phyloP scores from a whole-genome alignment of 176 grass and related monocot species.

The Ensete glaucum region DNA sequence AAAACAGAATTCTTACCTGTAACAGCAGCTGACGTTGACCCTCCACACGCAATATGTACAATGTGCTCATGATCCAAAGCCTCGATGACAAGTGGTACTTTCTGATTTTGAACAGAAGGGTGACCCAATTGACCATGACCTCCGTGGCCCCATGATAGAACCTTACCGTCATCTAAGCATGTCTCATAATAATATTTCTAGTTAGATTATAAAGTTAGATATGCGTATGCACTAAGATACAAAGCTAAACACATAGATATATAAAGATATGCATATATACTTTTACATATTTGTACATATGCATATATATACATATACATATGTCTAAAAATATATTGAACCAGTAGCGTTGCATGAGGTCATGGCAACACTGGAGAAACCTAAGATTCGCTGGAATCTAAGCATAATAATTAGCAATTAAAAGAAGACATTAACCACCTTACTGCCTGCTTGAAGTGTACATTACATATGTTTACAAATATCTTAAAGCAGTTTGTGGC shows the following conservation, averaged over 20 bases:
- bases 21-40: slow-evolving; percentile 93
- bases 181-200: not conserved
- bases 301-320: no score
- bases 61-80: slow-evolving; percentile 57
- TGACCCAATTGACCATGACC: slow-evolving; percentile 87
- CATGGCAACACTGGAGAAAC: no score
- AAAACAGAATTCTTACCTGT: slow-evolving; percentile 36
- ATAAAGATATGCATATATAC: no score
- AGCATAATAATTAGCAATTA: no score
- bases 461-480: no score
- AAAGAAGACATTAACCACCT: no score
- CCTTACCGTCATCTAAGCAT: slow-evolving; percentile 63
- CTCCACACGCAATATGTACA: slow-evolving; percentile 72
- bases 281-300: no score
- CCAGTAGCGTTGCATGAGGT: no score
- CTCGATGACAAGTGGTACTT: slow-evolving; percentile 56
- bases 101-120: slow-evolving; percentile 64
- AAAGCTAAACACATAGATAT: not conserved
- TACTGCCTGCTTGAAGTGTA: no score
- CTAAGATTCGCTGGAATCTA: no score
- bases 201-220: not conserved
- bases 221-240: not conserved
- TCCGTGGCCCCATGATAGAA: slow-evolving; percentile 86
- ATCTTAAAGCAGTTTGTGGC: no score
- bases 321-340: no score